Percentiles rank a stretch among this genome's conserved stretches.
Conservation (phyloP, 2,329 filamentous ascomycete genomes). For the Hymenoscyphus fructigenus region DNA sequence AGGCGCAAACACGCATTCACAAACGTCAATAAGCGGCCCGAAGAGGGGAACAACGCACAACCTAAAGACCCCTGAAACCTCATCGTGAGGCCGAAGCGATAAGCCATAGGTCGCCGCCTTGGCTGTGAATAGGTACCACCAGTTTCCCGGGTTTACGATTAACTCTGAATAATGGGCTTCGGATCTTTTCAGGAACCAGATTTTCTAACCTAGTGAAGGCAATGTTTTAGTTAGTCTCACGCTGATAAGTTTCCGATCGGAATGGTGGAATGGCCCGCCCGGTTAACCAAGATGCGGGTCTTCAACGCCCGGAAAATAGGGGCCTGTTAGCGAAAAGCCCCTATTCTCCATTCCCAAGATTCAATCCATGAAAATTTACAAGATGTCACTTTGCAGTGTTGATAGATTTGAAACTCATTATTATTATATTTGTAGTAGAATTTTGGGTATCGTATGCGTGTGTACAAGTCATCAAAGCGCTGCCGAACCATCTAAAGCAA, state of each 20-base stretch:
- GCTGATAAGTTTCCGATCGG: neutral
- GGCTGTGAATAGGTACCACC: neutral
- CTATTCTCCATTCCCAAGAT: neutral
- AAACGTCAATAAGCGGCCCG: slow-evolving; percentile 19
- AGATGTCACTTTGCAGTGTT: neutral
- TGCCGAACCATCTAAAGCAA: neutral
- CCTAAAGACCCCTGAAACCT: neutral
- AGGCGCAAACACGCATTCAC: slow-evolving; percentile 11
- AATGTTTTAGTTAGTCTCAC: neutral
- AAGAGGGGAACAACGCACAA: neutral
- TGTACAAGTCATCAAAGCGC: neutral
- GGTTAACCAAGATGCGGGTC: neutral
- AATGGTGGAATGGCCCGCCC: neutral
- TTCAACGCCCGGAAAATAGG: neutral
- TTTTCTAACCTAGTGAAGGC: neutral
- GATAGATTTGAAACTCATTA: neutral
- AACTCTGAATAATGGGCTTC: neutral
- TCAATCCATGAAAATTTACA: no score
- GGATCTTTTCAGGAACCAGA: neutral
- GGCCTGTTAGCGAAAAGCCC: neutral
- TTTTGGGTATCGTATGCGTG: slow-evolving; percentile 1
- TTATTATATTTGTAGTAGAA: neutral
- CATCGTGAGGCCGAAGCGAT: neutral
- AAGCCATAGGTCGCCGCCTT: neutral
- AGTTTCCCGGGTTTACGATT: neutral